Base-by-base conservation (phyloP, 2,329 filamentous ascomycete species). In the Amesomyces nigricolor region DNA sequence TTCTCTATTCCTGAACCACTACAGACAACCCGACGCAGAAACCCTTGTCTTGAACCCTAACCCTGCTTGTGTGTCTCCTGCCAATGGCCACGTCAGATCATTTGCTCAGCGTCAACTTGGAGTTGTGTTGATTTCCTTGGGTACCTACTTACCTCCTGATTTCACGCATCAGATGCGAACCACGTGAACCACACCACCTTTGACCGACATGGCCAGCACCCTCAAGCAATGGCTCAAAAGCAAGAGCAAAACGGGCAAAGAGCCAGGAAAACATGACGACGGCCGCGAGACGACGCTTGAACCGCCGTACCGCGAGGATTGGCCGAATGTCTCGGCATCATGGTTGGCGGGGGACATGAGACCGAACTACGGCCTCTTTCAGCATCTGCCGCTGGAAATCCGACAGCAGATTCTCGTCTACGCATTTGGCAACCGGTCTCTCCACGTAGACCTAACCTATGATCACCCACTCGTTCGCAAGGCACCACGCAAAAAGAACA, bases 361-460 rank as follows among this genome's bases (percentile, higher is more conserved):
- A 19, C 1, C 9, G 14, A 32, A 43, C 29, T 53, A 53, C 47
- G 52, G 51, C 10, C 54, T 61, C 17, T 65, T 64, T 46, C 29
- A 56, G 7, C 47, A 37, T 3, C 49, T 68, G 7, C 65, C 67
- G 7, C 39, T 59, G 13, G 65, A 70, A 48, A 52, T 70, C 32
- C 63, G 66, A 6, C 58, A 58, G 16, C 61, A 62, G 30, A 65
- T 66, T 43, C 38, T 64, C 4, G 14, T 51, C 37, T 46, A 59
- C 8, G 63, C 65, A 6, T 65, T 66, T 44, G 62, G 63, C 2
- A 46, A 52, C 16, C 58, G 50, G 26, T 57, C 57, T 4, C 30
- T 67, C 11, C 65, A 67, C 53, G 58, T 67, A 43, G 60, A 65
- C 43, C 53, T 67, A 38, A 42, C 51, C 32, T 64, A 59, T 51